A percentile compares a stretch with the other conserved stretches of the same genome.
Evolutionary conservation across 2,329 filamentous ascomycete genomes (phyloP).

Genomic region (Arthrobotrys sinensis): DNA sequence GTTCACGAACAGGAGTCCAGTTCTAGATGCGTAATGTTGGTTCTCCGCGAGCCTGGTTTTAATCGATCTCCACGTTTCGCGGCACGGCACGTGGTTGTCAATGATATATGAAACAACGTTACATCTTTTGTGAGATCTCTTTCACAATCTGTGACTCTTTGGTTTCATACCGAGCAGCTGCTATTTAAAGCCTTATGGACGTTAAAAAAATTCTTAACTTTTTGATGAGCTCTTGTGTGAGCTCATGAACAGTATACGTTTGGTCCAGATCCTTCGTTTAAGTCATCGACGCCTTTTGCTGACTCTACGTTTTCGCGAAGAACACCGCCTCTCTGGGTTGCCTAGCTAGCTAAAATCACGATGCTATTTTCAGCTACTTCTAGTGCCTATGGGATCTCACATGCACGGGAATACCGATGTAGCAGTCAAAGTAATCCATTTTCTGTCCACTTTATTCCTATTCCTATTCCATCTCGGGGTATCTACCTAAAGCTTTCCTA

Average conservation of each 20-base stretch:
- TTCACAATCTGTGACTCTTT: slow-evolving; percentile 8
- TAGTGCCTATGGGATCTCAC: slow-evolving; percentile 3
- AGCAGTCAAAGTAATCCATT: slow-evolving; percentile 10
- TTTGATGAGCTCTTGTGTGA: slow-evolving; percentile 10
- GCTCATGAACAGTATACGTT: too few species aligned
- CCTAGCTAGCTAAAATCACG: neutral
- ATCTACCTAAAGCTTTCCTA: slow-evolving; percentile 16
- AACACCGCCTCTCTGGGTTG: neutral
- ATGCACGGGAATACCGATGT: neutral
- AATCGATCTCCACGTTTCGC: too few species aligned
- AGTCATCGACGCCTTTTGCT: too few species aligned
- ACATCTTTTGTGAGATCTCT: neutral
- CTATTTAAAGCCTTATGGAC: neutral
- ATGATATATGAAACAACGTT: slow-evolving; percentile 1
- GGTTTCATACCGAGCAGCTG: neutral
- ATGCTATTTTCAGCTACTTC: slow-evolving; percentile 19
- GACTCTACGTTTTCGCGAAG: neutral
- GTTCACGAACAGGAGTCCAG: too few species aligned
- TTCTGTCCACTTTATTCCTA: slow-evolving; percentile 3
- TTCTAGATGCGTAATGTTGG: too few species aligned
- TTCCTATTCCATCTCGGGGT: slow-evolving; percentile 23
- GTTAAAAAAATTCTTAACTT: neutral
- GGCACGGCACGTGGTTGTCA: neutral
- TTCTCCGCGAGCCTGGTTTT: too few species aligned
- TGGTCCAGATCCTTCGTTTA: neutral